Evolutionary conservation across 768 basidiomycete genomes (phyloP).

Genomic region (Leccinum longicurvipes): DNA sequence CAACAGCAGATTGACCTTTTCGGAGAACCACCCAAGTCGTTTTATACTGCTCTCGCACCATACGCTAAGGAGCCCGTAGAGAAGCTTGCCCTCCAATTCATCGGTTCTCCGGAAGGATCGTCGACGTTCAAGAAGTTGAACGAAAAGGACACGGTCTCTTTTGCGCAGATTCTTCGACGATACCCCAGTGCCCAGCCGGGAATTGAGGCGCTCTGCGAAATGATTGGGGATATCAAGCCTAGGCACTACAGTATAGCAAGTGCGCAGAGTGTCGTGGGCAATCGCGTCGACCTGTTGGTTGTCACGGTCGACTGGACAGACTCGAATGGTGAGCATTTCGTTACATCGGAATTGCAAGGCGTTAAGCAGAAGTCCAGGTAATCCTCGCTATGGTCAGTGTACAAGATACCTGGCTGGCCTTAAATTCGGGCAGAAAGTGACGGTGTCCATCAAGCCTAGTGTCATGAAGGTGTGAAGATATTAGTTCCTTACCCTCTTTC

Average conservation of each 20-base stretch:
- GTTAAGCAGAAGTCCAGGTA: constrained; percentile 43
- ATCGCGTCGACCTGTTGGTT: constrained; percentile 90
- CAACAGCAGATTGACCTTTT: constrained; percentile 98
- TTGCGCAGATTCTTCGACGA: constrained; percentile 77
- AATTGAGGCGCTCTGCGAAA: constrained; percentile 81
- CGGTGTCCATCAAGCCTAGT: constrained; percentile 96
- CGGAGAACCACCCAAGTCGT: constrained; percentile 92
- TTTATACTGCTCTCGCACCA: constrained; percentile 83
- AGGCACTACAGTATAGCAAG: constrained; percentile 98
- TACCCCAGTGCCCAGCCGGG: constrained; percentile 79
- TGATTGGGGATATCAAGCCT: constrained; percentile 94
- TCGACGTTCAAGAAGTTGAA: constrained; percentile 93
- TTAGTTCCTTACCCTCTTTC: not conserved
- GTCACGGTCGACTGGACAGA: constrained; percentile 95
- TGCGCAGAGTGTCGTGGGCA: constrained; percentile 90
- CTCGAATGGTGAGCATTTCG: constrained; percentile 60
- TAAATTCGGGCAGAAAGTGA: constrained; percentile 85
- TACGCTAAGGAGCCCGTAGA: constrained; percentile 71
- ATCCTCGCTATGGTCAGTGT: constrained; percentile 86
- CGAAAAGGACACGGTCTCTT: constrained; percentile 93
- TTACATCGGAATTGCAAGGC: not conserved
- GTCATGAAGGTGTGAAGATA: constrained; percentile 84
- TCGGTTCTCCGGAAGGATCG: constrained; percentile 87
- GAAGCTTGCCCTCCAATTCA: constrained; percentile 80
- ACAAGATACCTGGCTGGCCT: constrained; percentile 90